phyloP scores from a whole-genome alignment of 1,139 yeast genomes.

The Geotrichum citri-aurantii region DNA sequence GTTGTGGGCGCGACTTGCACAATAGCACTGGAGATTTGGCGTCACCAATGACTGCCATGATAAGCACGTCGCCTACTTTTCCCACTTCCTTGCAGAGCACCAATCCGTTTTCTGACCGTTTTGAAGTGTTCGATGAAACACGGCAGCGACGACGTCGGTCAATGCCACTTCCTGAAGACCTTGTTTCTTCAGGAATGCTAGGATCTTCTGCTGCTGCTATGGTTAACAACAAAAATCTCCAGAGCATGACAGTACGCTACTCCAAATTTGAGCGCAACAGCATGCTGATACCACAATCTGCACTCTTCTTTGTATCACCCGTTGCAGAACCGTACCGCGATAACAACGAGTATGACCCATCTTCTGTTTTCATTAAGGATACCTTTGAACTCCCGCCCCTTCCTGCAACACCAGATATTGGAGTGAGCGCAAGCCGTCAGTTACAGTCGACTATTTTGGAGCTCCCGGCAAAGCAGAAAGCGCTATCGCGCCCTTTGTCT shows the following conservation, averaged over 20 bases:
- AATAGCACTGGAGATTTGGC: not conserved
- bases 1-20: conserved; percentile 32
- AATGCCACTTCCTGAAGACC: not conserved
- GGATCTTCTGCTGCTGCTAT: not conserved
- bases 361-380: not conserved
- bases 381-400: not conserved
- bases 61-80: not conserved
- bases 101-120: not conserved
- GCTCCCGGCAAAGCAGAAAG: not conserved
- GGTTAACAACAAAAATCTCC: not conserved
- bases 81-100: not conserved
- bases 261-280: conserved; percentile 2
- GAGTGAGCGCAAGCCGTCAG: not conserved
- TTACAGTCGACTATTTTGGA: not conserved
- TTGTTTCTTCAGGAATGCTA: not conserved
- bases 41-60: not conserved
- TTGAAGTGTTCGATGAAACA: not conserved
- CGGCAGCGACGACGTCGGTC: not conserved
- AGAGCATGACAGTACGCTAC: conserved; percentile 2
- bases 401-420: not conserved
- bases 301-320: conserved; percentile 10
- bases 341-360: not conserved
- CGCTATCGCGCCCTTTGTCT: not conserved
- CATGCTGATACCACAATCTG: conserved; percentile 11
- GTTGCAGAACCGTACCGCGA: not conserved